These are phyloP conservation scores for Fonsecaea erecta DNA, from an alignment of 2,329 filamentous ascomycete species.

Conservation along the genomic window DNA sequence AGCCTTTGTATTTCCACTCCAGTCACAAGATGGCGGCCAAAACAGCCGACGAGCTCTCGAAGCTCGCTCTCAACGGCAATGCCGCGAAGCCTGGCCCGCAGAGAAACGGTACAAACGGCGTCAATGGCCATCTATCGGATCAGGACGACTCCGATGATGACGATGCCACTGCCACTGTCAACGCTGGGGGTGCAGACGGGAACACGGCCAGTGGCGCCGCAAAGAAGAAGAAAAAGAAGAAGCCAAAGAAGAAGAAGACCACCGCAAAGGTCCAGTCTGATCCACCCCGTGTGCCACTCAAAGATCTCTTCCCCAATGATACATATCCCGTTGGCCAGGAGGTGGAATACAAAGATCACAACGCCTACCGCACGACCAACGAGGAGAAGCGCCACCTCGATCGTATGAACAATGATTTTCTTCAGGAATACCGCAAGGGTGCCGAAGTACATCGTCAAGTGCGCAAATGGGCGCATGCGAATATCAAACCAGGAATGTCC, in stretches of 20 bases:
- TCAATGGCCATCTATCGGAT: conserved; percentile 53
- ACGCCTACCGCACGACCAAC: conserved; percentile 75
- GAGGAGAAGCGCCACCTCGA: conserved; percentile 85
- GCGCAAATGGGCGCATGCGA: conserved; percentile 78
- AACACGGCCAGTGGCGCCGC: conserved; percentile 52
- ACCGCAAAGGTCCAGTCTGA: conserved; percentile 72
- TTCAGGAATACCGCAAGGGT: conserved; percentile 79
- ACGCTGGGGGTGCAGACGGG: conserved; percentile 42
- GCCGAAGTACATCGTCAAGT: conserved; percentile 91
- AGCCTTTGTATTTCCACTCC: not conserved
- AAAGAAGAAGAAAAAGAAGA: conserved; percentile 85
- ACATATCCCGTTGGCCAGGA: conserved; percentile 79
- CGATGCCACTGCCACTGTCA: conserved; percentile 54
- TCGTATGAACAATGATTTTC: conserved; percentile 77
- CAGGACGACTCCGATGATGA: conserved; percentile 61
- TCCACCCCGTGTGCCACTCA: conserved; percentile 74
- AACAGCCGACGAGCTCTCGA: conserved; percentile 37
- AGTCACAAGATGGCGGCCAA: conserved; percentile 36
- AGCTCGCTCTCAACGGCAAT: conserved; percentile 42
- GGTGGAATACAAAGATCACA: conserved; percentile 77
- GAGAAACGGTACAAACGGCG: conserved; percentile 40
- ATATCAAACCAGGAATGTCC: conserved; percentile 78
- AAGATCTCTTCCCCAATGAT: conserved; percentile 73
- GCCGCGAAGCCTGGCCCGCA: conserved; percentile 37
- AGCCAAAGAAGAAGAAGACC: conserved; percentile 69